Evolutionary conservation across 2,329 filamentous ascomycete species (phyloP).

Genomic region (Exophiala sp.): DNA sequence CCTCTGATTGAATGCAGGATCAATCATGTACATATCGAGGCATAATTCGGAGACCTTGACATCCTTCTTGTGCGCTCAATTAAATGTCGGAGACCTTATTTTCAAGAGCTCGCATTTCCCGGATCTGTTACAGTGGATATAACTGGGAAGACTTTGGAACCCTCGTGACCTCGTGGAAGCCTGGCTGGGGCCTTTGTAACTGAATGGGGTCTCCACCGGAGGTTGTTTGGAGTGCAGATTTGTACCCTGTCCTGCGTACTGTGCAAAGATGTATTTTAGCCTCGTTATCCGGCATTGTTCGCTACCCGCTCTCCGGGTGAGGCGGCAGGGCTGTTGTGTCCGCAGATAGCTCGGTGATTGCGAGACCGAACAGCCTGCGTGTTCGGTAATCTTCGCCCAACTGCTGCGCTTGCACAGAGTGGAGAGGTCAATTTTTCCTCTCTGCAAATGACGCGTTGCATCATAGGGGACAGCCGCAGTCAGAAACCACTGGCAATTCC

Average conservation of each 20-base stretch:
- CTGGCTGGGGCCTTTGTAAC: not conserved
- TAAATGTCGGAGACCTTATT: no score
- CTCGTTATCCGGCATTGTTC: no score
- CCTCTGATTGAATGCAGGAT: not conserved
- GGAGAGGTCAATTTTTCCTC: not conserved
- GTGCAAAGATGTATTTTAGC: no score
- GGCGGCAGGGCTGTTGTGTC: not conserved
- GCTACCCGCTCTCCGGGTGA: not conserved
- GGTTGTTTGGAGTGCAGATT: not conserved
- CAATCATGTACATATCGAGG: constrained; percentile 3
- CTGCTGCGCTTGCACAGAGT: not conserved
- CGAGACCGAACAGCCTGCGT: not conserved
- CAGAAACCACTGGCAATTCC: not conserved
- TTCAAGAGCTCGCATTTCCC: no score
- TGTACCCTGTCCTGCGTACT: no score
- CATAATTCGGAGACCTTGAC: not conserved
- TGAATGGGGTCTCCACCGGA: not conserved
- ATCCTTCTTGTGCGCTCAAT: not conserved
- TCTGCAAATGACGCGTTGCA: not conserved
- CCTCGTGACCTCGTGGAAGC: not conserved
- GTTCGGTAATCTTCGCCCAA: not conserved
- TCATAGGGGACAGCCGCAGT: not conserved
- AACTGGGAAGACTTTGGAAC: not conserved
- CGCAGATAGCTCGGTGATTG: constrained; percentile 1
- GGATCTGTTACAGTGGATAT: no score